Conservation (phyloP, 495 filamentous ascomycete genomes). For the Podospora appendiculata region DNA sequence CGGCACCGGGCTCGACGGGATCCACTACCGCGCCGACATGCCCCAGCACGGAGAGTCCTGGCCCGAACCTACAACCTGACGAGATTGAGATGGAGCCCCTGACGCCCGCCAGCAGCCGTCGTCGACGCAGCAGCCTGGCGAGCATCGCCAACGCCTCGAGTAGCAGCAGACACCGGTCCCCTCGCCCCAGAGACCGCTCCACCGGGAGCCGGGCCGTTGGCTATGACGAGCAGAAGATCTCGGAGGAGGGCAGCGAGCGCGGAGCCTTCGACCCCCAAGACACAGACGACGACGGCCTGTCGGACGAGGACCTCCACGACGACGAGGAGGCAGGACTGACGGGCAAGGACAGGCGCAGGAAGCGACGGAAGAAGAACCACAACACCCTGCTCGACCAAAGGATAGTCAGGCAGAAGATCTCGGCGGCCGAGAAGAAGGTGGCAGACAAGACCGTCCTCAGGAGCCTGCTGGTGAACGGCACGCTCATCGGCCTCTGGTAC, state of each 20-base stretch:
- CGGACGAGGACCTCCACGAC: conserved; percentile 69
- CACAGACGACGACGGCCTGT: conserved; percentile 21
- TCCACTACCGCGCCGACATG: too few relatives aligned
- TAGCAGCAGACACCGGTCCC: not conserved
- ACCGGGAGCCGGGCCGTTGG: conserved; percentile 25
- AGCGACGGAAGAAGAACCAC: conserved; percentile 54
- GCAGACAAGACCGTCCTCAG: conserved; percentile 65
- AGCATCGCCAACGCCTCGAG: not conserved
- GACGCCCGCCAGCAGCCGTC: not conserved
- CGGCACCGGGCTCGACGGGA: too few relatives aligned
- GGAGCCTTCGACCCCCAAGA: conserved; percentile 17
- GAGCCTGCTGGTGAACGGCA: conserved; percentile 59
- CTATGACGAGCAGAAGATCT: conserved; percentile 30
- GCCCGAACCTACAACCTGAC: not conserved
- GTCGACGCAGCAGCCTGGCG: not conserved
- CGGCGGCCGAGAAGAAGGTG: conserved; percentile 53
- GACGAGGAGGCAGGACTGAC: conserved; percentile 89
- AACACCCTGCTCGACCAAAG: conserved; percentile 69
- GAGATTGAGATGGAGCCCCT: not conserved
- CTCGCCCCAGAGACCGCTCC: not conserved
- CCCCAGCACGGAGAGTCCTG: too few relatives aligned
- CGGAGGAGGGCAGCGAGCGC: conserved; percentile 27
- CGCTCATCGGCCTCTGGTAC: conserved; percentile 86
- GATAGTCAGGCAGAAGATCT: conserved; percentile 48
- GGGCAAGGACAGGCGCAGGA: conserved; percentile 56